phyloP scores from a whole-genome alignment of 176 grass and related monocot genomes.

The Phoenix dactylifera region DNA sequence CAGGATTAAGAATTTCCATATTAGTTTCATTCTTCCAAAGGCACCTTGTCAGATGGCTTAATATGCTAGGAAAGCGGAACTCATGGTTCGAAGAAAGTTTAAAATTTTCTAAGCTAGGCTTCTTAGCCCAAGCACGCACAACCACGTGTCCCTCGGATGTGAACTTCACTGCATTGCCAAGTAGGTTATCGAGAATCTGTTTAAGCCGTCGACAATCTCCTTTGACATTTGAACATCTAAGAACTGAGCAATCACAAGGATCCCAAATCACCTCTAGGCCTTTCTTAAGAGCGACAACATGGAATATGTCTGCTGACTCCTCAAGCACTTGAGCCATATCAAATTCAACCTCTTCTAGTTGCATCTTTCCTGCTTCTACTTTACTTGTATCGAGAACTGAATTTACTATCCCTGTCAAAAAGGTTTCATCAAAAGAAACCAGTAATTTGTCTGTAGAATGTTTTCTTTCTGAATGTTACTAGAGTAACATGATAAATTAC shows the following conservation, averaged over 20 bases:
- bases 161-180: constrained; percentile 81
- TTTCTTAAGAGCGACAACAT: constrained; percentile 33
- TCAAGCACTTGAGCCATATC: constrained; percentile 58
- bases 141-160: constrained; percentile 44
- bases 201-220: constrained; percentile 54
- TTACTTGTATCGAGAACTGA: constrained; percentile 65
- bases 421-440: too few species aligned
- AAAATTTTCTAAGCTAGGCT: constrained; percentile 20
- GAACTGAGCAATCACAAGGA: constrained; percentile 57
- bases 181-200: constrained; percentile 76
- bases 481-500: too few species aligned
- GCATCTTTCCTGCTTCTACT: constrained; percentile 78
- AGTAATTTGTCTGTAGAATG: too few species aligned
- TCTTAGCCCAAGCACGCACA: constrained; percentile 52
- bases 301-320: constrained; percentile 55
- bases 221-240: constrained; percentile 19
- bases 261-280: constrained; percentile 77
- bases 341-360: constrained; percentile 50
- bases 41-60: not conserved
- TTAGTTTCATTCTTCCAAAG: constrained; percentile 19
- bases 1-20: not conserved
- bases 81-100: constrained; percentile 23
- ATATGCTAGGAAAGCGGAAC: not conserved
- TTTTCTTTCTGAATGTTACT: too few species aligned
- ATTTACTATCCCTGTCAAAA: constrained; percentile 51